These are phyloP conservation scores for Irineochytrium annulatum DNA, from an alignment of 192 early-diverging fungal species.

Conservation along the genomic window DNA sequence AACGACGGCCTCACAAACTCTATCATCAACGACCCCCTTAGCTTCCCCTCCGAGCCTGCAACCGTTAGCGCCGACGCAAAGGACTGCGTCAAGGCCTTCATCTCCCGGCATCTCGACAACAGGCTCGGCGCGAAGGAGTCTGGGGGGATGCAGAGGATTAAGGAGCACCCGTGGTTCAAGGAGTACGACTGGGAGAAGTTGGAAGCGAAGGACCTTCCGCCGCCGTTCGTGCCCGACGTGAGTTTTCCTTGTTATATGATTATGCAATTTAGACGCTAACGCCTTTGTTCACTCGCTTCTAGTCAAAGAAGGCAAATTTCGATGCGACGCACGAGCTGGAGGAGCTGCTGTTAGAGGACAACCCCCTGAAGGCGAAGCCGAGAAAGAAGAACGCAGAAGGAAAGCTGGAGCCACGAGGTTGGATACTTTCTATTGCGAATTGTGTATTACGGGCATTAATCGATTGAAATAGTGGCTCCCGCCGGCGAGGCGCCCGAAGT, in stretches of 20 bases:
- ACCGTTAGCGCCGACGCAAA: conserved; percentile 18
- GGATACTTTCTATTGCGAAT: neutral
- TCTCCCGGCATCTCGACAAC: conserved; percentile 66
- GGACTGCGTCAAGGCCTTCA: conserved; percentile 43
- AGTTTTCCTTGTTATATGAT: conserved; percentile 18
- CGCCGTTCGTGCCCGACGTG: conserved; percentile 45
- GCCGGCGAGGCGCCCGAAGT: conserved; percentile 31
- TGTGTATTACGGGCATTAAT: neutral
- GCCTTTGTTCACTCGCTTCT: neutral
- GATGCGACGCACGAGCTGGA: conserved; percentile 79
- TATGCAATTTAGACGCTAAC: conserved; percentile 1
- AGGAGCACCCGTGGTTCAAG: conserved; percentile 39
- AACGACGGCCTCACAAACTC: conserved; percentile 67
- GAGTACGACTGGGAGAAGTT: conserved; percentile 39
- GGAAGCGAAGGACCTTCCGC: conserved; percentile 27
- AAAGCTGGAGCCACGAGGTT: conserved; percentile 20
- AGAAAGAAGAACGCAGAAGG: conserved; percentile 20
- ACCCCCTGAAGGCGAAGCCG: conserved; percentile 26
- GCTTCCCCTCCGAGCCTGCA: no score
- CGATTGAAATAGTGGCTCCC: neutral
- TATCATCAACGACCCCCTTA: conserved; percentile 65
- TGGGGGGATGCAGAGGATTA: conserved; percentile 59
- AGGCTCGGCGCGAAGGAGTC: conserved; percentile 73
- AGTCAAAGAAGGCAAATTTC: conserved; percentile 63
- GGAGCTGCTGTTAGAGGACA: conserved; percentile 94